These are phyloP conservation scores for Fusarium abutilonis DNA, from an alignment of 2,329 filamentous ascomycete genomes.

Conservation along the genomic window DNA sequence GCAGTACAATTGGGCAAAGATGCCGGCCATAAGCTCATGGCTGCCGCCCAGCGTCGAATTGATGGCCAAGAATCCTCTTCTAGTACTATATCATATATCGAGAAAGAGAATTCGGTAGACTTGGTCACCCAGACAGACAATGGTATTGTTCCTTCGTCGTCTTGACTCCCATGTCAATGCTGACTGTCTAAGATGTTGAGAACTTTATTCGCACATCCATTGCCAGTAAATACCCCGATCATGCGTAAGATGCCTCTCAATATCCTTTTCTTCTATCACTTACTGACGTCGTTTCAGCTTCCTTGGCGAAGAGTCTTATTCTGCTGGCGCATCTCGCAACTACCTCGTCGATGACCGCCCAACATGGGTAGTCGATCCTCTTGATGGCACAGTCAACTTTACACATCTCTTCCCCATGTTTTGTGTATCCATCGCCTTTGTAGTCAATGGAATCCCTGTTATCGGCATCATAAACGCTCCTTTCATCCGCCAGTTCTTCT, in stretches of 20 bases:
- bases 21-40: constrained; percentile 73
- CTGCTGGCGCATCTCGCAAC: constrained; percentile 70
- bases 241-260: constrained; percentile 62
- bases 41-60: constrained; percentile 58
- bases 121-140: constrained; percentile 81
- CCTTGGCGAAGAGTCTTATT: constrained; percentile 81
- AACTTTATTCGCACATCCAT: constrained; percentile 72
- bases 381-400: constrained; percentile 85
- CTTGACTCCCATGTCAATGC: background rate
- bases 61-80: constrained; percentile 34
- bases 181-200: constrained; percentile 68
- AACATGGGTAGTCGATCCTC: constrained; percentile 81
- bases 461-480: constrained; percentile 80
- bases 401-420: constrained; percentile 84
- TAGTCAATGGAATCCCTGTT: constrained; percentile 66
- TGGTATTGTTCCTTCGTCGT: constrained; percentile 55
- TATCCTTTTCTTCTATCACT: background rate
- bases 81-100: constrained; percentile 48
- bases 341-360: constrained; percentile 72
- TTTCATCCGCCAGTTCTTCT: constrained; percentile 74
- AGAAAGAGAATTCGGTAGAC: constrained; percentile 81
- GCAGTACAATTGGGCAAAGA: constrained; percentile 75
- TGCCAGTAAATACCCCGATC: constrained; percentile 67
- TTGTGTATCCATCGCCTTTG: constrained; percentile 79
- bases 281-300: constrained; percentile 60